A percentile compares a stretch with the other conserved stretches of the same genome.
These are phyloP conservation scores for Rhodotorula toruloides DNA, from an alignment of 768 basidiomycete genomes.

Conservation along the genomic window DNA sequence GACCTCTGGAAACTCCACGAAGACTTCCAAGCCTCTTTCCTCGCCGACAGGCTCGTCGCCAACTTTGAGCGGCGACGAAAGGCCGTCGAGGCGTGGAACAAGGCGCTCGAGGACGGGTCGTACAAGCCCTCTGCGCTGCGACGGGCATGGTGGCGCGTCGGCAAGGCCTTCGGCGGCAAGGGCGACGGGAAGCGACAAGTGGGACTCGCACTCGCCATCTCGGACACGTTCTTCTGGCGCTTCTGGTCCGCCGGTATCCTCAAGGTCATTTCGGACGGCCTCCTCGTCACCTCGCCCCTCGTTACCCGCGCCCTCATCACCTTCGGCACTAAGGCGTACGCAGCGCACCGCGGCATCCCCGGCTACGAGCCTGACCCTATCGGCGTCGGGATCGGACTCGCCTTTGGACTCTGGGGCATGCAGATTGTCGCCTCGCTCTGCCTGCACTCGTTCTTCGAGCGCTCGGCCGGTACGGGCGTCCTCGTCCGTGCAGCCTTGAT, in stretches of 20 bases:
- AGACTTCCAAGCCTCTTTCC: slow-evolving; percentile 52
- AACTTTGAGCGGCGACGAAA: slow-evolving; percentile 55
- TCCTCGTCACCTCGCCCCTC: slow-evolving; percentile 69
- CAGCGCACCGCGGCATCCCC: slow-evolving; percentile 49
- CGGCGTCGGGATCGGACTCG: slow-evolving; percentile 62
- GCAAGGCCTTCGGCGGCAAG: slow-evolving; percentile 53
- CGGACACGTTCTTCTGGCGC: slow-evolving; percentile 57
- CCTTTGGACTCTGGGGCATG: slow-evolving; percentile 63
- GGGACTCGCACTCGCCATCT: slow-evolving; percentile 54
- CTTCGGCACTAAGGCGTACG: slow-evolving; percentile 65
- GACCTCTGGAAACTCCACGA: slow-evolving; percentile 67
- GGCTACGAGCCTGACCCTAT: slow-evolving; percentile 45
- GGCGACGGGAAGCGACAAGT: slow-evolving; percentile 59
- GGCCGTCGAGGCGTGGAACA: slow-evolving; percentile 64
- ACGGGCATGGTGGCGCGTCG: slow-evolving; percentile 58
- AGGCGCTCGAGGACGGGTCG: slow-evolving; percentile 60
- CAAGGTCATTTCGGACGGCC: slow-evolving; percentile 66
- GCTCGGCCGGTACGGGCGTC: slow-evolving; percentile 70
- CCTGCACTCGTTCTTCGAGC: slow-evolving; percentile 73
- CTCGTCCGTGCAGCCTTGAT: slow-evolving; percentile 78
- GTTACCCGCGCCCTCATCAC: slow-evolving; percentile 71
- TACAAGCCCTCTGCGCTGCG: slow-evolving; percentile 54
- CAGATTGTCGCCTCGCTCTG: slow-evolving; percentile 64
- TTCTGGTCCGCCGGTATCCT: slow-evolving; percentile 67
- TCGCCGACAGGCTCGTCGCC: slow-evolving; percentile 57